These are phyloP conservation scores for Fusarium azukiicola DNA, from an alignment of 2,329 filamentous ascomycete genomes.

Conservation along the genomic window DNA sequence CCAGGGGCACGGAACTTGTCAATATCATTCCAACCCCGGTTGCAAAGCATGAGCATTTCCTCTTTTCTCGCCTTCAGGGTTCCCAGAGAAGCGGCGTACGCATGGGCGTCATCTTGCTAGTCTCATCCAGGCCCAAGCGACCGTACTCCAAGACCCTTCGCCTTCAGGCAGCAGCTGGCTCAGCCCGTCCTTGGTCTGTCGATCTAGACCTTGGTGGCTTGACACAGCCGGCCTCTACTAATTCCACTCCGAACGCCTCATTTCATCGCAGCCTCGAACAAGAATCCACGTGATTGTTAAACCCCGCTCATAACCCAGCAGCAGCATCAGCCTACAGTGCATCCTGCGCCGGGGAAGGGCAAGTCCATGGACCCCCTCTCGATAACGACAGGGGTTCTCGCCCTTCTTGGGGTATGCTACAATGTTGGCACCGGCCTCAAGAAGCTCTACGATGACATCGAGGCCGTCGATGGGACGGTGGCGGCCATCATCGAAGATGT, in stretches of 20 bases:
- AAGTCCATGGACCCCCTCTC: conserved; percentile 18
- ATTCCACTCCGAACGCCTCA: conserved; percentile 15
- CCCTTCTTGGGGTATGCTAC: conserved; percentile 16
- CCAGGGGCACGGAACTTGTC: too few relatives aligned
- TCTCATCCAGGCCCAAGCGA: not conserved
- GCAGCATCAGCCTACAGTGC: not conserved
- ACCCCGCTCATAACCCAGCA: conserved; percentile 7
- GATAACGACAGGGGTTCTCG: conserved; percentile 15
- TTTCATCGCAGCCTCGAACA: not conserved
- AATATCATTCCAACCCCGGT: too few relatives aligned
- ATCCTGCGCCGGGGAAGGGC: not conserved
- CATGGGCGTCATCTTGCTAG: not conserved
- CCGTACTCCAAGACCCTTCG: not conserved
- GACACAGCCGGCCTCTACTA: not conserved
- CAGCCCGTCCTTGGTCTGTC: not conserved
- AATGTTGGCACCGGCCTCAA: conserved; percentile 4
- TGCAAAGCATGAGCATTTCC: too few relatives aligned
- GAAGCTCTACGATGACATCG: conserved; percentile 15
- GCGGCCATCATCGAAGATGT: not conserved
- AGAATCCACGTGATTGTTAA: not conserved
- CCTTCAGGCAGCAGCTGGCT: not conserved
- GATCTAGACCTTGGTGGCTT: conserved; percentile 11
- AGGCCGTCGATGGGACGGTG: conserved; percentile 3
- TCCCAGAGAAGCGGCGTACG: not conserved
- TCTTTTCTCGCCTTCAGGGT: too few relatives aligned